Base-by-base conservation (phyloP, 805 yeast species). In the Saccharomyces paradoxus region DNA sequence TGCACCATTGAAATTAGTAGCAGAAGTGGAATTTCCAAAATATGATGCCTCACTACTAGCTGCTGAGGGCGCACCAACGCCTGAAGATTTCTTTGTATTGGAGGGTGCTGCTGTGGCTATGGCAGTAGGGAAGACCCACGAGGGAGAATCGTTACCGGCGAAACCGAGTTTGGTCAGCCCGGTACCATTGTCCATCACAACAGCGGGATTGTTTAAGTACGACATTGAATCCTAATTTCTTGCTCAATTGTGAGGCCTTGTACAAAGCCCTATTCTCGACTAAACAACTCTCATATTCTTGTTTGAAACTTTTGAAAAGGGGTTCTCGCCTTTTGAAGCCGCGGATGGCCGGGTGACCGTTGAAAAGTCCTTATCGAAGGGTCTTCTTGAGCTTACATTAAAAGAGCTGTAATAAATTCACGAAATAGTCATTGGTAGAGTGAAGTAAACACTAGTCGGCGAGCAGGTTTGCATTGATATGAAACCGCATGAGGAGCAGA, bases 131-230 rank as follows among this genome's bases (percentile, higher is more conserved):
- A 94, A 89, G 31, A 94, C 89, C 80, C 87, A 94, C 4, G 97
- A 91, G 46, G 99, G 99, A 26, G 97, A 80, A 74, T 94, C 99
- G 70, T 94, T 94, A 54, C 99, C 99, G 62, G 99, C 99, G 75
- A 91, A 94, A 28, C 99, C 99, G 62, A 94, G 80, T 71, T 94
- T 94, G 69, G 99, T 94, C 63, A 91, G 78, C 61, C 99, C 99
- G 63, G 99, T 94, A 80, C 99, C 99, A 71, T 92, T 92, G 79
- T 89, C 96, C 97, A 90, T 90, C 70, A 90, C 96, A 77, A 90
- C 92, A 56, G 97, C 96, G 46, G 97, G 97, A 56, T 88, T 84
- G 60, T 84, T 84, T 73, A 83, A 74, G 68, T 81, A 77, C 47
- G 85, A 78, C 86, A 82, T 82, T 24, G 12, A 21, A 37, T 37